These are phyloP conservation scores for Backusella mclennaniae DNA, from an alignment of 192 early-diverging fungal species.

Conservation along the genomic window DNA sequence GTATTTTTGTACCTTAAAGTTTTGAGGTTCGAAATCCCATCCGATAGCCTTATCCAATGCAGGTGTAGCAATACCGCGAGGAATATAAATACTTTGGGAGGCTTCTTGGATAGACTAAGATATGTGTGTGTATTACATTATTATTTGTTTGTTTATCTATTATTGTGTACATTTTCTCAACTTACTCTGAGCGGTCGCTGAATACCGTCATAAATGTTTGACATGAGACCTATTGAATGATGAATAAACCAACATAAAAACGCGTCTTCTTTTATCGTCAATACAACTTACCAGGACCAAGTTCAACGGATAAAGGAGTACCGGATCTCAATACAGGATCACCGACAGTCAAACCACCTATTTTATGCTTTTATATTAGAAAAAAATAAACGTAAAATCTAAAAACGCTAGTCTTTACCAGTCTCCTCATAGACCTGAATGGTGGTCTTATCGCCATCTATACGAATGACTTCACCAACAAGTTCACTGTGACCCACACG, in stretches of 20 bases:
- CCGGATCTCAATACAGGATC: conserved; percentile 98
- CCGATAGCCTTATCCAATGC: conserved; percentile 85
- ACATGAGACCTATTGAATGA: conserved; percentile 57
- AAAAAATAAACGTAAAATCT: background rate
- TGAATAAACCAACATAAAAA: background rate
- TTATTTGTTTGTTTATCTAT: background rate
- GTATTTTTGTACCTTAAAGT: conserved; percentile 67
- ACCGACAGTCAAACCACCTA: conserved; percentile 96
- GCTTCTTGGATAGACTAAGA: conserved; percentile 80
- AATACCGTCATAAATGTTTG: conserved; percentile 99
- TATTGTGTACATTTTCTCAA: background rate
- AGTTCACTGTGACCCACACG: conserved; percentile 97
- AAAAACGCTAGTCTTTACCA: conserved; percentile 44
- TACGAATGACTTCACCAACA: conserved; percentile 99
- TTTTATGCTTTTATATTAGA: background rate
- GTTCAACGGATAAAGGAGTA: conserved; percentile 97
- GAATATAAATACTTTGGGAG: conserved; percentile 97
- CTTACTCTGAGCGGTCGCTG: conserved; percentile 92
- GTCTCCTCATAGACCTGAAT: conserved; percentile 99
- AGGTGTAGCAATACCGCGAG: conserved; percentile 97
- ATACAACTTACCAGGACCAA: conserved; percentile 86
- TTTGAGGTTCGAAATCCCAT: conserved; percentile 96
- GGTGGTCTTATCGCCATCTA: conserved; percentile 99
- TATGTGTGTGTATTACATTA: background rate
- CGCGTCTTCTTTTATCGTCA: background rate